Percentiles rank a stretch among this genome's conserved stretches.
Evolutionary conservation across 225 moss, liverwort and hornwort genomes (phyloP).

Genomic region (Marchantia polymorpha): DNA sequence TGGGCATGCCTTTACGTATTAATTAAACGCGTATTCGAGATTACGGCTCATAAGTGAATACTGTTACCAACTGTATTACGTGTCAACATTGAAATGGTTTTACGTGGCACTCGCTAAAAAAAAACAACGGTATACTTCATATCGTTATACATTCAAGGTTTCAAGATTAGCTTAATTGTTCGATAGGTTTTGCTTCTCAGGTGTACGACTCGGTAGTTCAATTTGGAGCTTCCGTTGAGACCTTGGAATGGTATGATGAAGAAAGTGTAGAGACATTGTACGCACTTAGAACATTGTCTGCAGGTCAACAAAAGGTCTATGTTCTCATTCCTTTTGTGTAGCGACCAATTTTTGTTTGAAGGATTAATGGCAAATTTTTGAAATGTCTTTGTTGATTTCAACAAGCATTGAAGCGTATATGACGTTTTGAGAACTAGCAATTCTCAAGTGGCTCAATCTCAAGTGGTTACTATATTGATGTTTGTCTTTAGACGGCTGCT

Average conservation of each 20-base stretch:
- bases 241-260: constrained; percentile 59
- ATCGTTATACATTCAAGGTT: too few species aligned
- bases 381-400: neutral
- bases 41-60: too few species aligned
- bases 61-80: too few species aligned
- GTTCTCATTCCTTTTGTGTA: neutral
- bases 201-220: constrained; percentile 69
- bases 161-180: too few species aligned
- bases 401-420: neutral
- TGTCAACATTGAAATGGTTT: too few species aligned
- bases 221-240: constrained; percentile 53
- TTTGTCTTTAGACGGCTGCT: constrained; percentile 51
- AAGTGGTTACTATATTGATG: neutral
- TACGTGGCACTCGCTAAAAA: too few species aligned
- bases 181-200: constrained; percentile 35
- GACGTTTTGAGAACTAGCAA: neutral
- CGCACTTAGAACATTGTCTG: constrained; percentile 70
- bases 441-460: too few species aligned
- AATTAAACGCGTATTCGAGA: too few species aligned
- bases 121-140: too few species aligned
- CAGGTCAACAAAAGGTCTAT: constrained; percentile 56
- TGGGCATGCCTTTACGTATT: too few species aligned
- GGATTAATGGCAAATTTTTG: neutral
- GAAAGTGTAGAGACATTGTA: constrained; percentile 48
- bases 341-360: neutral